Evolutionary conservation across 768 basidiomycete genomes (phyloP).

Genomic region (Pleurotus citrinopileatus): DNA sequence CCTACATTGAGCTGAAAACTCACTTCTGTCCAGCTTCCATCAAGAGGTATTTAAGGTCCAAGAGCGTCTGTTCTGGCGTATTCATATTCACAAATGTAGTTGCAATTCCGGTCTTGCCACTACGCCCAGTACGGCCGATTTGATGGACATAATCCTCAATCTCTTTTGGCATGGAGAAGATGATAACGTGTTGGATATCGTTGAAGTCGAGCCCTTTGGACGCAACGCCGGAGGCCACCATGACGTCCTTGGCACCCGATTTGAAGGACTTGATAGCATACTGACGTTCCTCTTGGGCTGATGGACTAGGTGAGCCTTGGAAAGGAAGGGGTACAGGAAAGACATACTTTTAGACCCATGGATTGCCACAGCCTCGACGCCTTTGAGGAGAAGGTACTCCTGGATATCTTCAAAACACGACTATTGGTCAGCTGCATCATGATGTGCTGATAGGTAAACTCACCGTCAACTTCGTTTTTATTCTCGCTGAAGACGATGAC

Average conservation of each 20-base stretch:
- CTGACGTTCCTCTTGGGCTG: slow-evolving; percentile 97
- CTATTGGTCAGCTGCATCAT: slow-evolving; percentile 7
- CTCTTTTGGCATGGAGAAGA: slow-evolving; percentile 99
- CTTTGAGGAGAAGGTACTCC: slow-evolving; percentile 94
- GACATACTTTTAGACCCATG: slow-evolving; percentile 93
- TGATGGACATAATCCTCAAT: slow-evolving; percentile 99
- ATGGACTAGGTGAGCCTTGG: background rate
- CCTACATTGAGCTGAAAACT: slow-evolving; percentile 22
- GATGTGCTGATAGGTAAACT: slow-evolving; percentile 17
- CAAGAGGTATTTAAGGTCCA: slow-evolving; percentile 95
- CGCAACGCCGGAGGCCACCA: slow-evolving; percentile 98
- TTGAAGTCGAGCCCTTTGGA: slow-evolving; percentile 99
- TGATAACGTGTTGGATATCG: slow-evolving; percentile 98
- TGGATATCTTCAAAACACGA: slow-evolving; percentile 86
- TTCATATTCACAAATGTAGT: slow-evolving; percentile 99
- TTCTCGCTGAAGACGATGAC: slow-evolving; percentile 98
- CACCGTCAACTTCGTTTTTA: slow-evolving; percentile 99
- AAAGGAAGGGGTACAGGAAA: background rate
- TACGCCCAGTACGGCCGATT: slow-evolving; percentile 96
- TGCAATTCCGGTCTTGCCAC: slow-evolving; percentile 97
- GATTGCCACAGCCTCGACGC: slow-evolving; percentile 97
- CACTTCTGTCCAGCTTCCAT: slow-evolving; percentile 98
- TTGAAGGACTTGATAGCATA: slow-evolving; percentile 99
- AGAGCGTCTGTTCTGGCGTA: slow-evolving; percentile 90
- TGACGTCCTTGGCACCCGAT: slow-evolving; percentile 95